Percentiles rank a stretch among this genome's conserved stretches.
Evolutionary conservation across 148 eudicot species (phyloP).

Genomic region (Limonium bicolor): DNA sequence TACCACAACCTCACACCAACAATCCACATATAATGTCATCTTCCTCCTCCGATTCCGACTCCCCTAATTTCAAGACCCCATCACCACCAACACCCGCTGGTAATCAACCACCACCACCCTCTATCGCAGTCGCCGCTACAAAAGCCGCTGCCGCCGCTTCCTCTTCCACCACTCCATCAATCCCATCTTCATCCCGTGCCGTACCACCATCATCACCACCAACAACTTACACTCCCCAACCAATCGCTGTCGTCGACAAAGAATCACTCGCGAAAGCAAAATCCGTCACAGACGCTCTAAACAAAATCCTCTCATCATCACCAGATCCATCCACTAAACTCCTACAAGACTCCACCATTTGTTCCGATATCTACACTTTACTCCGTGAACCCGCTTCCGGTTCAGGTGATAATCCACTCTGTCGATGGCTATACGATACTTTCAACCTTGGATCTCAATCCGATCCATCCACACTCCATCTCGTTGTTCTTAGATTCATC

Average conservation of each 20-base stretch:
- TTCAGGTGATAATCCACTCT: slow-evolving; percentile 61
- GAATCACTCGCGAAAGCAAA: slow-evolving; percentile 29
- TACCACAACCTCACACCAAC: too few species aligned
- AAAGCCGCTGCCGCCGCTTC: background rate
- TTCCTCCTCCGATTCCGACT: slow-evolving; percentile 6
- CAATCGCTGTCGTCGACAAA: background rate
- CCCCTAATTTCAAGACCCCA: background rate
- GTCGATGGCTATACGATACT: slow-evolving; percentile 90
- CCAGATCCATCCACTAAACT: slow-evolving; percentile 45
- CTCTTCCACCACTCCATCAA: slow-evolving; percentile 1
- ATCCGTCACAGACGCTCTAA: slow-evolving; percentile 33
- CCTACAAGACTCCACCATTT: slow-evolving; percentile 35
- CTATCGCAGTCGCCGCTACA: background rate
- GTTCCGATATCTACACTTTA: slow-evolving; percentile 37
- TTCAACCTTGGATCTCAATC: too few species aligned
- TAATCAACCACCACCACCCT: background rate
- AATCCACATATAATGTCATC: too few species aligned
- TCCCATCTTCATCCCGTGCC: too few species aligned
- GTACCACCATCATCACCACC: too few species aligned
- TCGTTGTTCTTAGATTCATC: slow-evolving; percentile 61
- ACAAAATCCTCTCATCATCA: slow-evolving; percentile 36
- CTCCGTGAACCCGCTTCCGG: slow-evolving; percentile 72
- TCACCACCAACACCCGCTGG: background rate
- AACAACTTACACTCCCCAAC: slow-evolving; percentile 4
- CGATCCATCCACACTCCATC: slow-evolving; percentile 46